These are phyloP conservation scores for Chrysopogon serrulatus DNA, from an alignment of 176 grass and related monocot genomes.

Conservation along the genomic window DNA sequence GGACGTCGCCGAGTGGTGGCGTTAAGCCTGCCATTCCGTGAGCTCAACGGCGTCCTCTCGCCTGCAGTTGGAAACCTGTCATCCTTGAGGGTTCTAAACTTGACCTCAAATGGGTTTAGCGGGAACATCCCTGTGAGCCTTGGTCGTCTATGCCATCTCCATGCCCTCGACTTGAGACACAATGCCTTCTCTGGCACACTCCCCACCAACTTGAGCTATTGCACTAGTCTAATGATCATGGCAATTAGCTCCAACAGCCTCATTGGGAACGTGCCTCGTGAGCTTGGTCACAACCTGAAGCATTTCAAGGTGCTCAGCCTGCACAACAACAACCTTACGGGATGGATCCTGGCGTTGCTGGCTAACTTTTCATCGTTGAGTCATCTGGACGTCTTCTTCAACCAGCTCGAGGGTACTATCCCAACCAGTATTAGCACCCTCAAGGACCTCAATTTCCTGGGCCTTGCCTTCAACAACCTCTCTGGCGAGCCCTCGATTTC, in stretches of 20 bases:
- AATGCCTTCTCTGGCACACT: no score
- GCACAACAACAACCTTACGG: background rate
- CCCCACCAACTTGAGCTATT: no score
- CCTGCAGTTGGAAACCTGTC: no score
- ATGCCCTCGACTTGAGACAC: no score
- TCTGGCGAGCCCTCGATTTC: background rate
- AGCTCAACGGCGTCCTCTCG: background rate
- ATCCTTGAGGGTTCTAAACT: no score
- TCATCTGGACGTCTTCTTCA: accelerated
- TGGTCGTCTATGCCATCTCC: no score
- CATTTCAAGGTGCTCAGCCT: background rate
- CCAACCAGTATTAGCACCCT: background rate
- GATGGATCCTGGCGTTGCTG: no score
- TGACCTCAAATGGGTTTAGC: background rate
- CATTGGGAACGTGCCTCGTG: no score
- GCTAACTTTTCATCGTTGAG: background rate
- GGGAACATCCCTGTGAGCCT: no score
- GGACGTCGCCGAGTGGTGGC: slow-evolving; percentile 16
- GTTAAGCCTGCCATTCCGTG: background rate
- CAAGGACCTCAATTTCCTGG: background rate
- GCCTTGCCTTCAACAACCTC: background rate
- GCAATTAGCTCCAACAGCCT: no score
- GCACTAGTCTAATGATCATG: no score
- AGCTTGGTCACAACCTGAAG: no score
- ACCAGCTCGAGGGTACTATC: background rate